A percentile compares a stretch with the other conserved stretches of the same genome.
Conservation (phyloP, 148 eudicot species). For the Polygonum aviculare region DNA sequence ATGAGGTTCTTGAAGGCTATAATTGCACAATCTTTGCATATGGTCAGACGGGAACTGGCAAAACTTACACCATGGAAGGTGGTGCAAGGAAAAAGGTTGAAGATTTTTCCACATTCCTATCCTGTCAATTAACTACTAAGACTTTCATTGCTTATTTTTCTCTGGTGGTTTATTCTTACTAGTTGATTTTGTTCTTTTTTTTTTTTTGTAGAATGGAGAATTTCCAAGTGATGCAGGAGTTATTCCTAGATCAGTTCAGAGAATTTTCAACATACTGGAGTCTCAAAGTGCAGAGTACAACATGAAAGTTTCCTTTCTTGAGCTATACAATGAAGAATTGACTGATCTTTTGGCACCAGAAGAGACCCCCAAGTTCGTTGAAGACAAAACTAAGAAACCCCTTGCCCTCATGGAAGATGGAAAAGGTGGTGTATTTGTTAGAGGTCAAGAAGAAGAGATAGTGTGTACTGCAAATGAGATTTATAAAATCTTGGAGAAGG, state of each 20-base stretch:
- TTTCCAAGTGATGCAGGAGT: slow-evolving; percentile 95
- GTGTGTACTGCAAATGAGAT: slow-evolving; percentile 91
- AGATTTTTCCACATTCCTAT: not conserved
- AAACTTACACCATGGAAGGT: slow-evolving; percentile 99
- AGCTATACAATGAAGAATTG: slow-evolving; percentile 93
- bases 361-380: slow-evolving; percentile 42
- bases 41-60: slow-evolving; percentile 99
- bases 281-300: slow-evolving; percentile 85
- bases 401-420: slow-evolving; percentile 99
- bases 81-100: slow-evolving; percentile 88
- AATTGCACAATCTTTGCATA: slow-evolving; percentile 98
- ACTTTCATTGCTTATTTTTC: not conserved
- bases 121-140: not conserved
- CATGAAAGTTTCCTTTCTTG: slow-evolving; percentile 91
- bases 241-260: slow-evolving; percentile 91
- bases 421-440: slow-evolving; percentile 88
- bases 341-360: slow-evolving; percentile 93
- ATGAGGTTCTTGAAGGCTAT: slow-evolving; percentile 95
- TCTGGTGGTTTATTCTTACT: not conserved
- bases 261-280: slow-evolving; percentile 85
- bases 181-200: slow-evolving; percentile 4
- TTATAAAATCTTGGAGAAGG: slow-evolving; percentile 87
- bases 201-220: slow-evolving; percentile 66
- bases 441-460: slow-evolving; percentile 96
- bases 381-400: slow-evolving; percentile 95